Percentiles rank a stretch among this genome's conserved stretches.
Conservation (phyloP, 2,329 filamentous ascomycete genomes). For the Venturia pyrina region DNA sequence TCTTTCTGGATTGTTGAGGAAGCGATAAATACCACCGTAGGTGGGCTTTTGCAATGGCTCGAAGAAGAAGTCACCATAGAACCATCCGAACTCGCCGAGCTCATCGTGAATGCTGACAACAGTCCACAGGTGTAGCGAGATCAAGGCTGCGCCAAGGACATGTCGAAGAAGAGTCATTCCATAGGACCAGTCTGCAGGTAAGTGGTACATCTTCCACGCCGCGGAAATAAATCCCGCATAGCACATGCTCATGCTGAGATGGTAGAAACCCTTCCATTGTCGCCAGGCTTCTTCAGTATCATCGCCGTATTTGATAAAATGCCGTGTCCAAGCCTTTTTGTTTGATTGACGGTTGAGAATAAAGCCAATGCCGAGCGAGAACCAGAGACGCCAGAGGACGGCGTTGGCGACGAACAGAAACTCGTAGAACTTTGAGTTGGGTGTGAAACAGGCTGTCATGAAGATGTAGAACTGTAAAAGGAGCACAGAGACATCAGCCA, state of each 20-base stretch:
- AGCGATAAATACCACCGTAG: constrained; percentile 95
- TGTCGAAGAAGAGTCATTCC: constrained; percentile 81
- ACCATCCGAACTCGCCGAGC: constrained; percentile 96
- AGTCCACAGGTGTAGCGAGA: constrained; percentile 87
- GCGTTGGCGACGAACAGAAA: constrained; percentile 74
- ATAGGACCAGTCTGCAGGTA: constrained; percentile 79
- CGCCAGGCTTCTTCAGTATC: constrained; percentile 85
- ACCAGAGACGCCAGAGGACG: constrained; percentile 79
- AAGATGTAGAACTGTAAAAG: constrained; percentile 68
- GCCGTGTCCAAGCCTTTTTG: constrained; percentile 88
- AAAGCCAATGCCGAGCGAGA: constrained; percentile 75
- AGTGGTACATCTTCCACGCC: constrained; percentile 90
- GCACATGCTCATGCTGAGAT: constrained; percentile 83
- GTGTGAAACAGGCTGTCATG: constrained; percentile 63
- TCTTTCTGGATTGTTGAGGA: constrained; percentile 93
- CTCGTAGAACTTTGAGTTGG: constrained; percentile 65
- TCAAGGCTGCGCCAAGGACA: constrained; percentile 68
- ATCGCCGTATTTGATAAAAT: constrained; percentile 96
- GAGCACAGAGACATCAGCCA: constrained; percentile 72
- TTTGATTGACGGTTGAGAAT: constrained; percentile 79
- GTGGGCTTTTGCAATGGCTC: constrained; percentile 80
- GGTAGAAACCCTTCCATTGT: constrained; percentile 95
- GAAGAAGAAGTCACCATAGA: constrained; percentile 98
- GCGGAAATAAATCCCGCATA: constrained; percentile 82
- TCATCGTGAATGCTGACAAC: constrained; percentile 89